phyloP scores from a whole-genome alignment of 768 basidiomycete species.

The Hypholoma fasciculare region DNA sequence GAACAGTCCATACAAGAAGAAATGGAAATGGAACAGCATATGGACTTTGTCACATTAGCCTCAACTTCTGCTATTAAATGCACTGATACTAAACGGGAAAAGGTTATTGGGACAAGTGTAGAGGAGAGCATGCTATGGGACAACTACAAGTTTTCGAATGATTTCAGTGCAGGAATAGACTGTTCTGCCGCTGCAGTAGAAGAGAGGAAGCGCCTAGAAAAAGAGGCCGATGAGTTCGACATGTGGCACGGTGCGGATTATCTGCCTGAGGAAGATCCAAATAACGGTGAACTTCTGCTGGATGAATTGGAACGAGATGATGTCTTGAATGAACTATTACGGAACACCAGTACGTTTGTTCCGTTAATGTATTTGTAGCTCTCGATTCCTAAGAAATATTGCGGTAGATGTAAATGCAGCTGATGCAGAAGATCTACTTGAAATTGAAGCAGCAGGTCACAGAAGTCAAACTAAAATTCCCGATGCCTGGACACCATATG shows the following conservation, averaged over 20 bases:
- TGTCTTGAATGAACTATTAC: not conserved
- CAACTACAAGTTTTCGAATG: not conserved
- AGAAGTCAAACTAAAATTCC: not conserved
- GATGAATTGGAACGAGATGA: not conserved
- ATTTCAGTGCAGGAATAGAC: slow-evolving; percentile 13
- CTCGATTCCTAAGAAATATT: not conserved
- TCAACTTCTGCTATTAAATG: not conserved
- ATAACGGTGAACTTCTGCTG: not conserved
- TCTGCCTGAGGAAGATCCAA: not conserved
- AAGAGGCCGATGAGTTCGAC: slow-evolving; percentile 9
- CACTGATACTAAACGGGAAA: no score
- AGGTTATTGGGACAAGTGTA: no score
- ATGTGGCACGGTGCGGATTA: slow-evolving; percentile 1
- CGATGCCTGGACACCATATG: not conserved
- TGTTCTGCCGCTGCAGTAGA: slow-evolving; percentile 8
- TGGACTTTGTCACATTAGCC: not conserved
- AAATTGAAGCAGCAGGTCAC: not conserved
- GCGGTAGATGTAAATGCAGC: not conserved
- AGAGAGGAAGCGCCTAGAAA: slow-evolving; percentile 12
- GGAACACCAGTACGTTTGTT: not conserved
- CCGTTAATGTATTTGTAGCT: not conserved
- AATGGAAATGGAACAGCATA: not conserved
- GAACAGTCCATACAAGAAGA: not conserved
- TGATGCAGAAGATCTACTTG: not conserved
- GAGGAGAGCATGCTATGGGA: not conserved